Evolutionary conservation across 305 asterid species (phyloP).

Genomic region (Fraxinus baroniana): DNA sequence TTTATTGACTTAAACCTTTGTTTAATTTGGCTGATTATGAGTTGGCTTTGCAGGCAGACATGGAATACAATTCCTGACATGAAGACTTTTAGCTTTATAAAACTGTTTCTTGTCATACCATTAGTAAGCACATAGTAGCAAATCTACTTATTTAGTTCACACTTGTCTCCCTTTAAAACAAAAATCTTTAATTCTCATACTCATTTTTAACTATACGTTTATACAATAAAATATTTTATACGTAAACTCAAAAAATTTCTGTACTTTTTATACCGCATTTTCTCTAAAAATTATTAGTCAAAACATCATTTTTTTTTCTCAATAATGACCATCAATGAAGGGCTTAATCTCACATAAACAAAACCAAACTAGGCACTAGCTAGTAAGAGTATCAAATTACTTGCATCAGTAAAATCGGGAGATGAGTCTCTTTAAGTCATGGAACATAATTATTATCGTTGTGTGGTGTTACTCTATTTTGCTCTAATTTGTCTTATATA

Average conservation of each 20-base stretch:
- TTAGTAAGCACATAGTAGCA: not conserved
- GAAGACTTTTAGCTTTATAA: not conserved
- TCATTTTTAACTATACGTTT: too few species aligned
- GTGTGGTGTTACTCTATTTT: too few species aligned
- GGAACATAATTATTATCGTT: too few species aligned
- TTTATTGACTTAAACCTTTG: too few species aligned
- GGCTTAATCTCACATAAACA: not conserved
- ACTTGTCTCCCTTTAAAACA: too few species aligned
- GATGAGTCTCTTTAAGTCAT: not conserved
- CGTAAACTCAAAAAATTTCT: too few species aligned
- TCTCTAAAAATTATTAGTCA: too few species aligned
- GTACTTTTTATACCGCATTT: too few species aligned
- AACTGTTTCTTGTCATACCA: not conserved
- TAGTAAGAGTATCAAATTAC: not conserved
- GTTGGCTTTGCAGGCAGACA: constrained; percentile 24
- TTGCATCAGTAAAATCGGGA: not conserved
- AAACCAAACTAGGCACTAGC: not conserved
- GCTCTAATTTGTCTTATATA: not conserved
- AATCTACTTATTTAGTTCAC: not conserved
- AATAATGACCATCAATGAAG: too few species aligned
- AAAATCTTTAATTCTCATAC: too few species aligned
- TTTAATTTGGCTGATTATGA: constrained; percentile 1
- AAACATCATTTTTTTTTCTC: too few species aligned
- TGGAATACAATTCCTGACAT: constrained; percentile 18
- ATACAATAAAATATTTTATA: too few species aligned